Conservation (phyloP, 306 rosid genomes). For the Delonix regia region DNA sequence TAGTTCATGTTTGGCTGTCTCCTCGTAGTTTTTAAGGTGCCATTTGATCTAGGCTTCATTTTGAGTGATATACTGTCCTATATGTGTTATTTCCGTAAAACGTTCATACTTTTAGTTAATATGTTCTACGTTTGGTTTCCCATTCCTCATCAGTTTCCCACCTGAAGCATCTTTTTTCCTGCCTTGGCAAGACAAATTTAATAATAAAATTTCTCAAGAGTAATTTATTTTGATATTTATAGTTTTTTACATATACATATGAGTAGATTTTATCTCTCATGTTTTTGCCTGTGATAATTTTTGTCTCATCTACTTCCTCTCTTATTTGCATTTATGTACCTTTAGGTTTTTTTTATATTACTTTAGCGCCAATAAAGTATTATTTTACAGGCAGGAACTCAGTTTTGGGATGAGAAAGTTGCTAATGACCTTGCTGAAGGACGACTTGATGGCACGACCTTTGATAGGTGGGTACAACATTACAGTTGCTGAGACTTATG, state of each 20-base stretch:
- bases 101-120: not conserved
- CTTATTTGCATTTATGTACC: constrained; percentile 8
- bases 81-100: not conserved
- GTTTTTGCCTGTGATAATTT: not conserved
- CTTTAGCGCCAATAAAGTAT: constrained; percentile 31
- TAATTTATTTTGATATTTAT: not conserved
- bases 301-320: not conserved
- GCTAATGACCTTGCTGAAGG: constrained; percentile 84
- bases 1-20: constrained; percentile 22
- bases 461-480: constrained; percentile 75
- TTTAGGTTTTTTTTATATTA: constrained; percentile 21
- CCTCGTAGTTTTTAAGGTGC: not conserved
- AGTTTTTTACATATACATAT: not conserved
- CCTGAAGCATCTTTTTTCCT: not conserved
- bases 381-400: constrained; percentile 88
- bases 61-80: not conserved
- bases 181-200: not conserved
- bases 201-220: not conserved
- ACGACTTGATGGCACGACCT: constrained; percentile 78
- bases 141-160: not conserved
- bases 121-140: not conserved
- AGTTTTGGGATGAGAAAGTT: constrained; percentile 98
- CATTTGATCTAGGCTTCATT: not conserved
- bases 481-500: constrained; percentile 1
- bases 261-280: constrained; percentile 6